phyloP scores from a whole-genome alignment of 73 alveolate species.

The Loxodes magnus region DNA sequence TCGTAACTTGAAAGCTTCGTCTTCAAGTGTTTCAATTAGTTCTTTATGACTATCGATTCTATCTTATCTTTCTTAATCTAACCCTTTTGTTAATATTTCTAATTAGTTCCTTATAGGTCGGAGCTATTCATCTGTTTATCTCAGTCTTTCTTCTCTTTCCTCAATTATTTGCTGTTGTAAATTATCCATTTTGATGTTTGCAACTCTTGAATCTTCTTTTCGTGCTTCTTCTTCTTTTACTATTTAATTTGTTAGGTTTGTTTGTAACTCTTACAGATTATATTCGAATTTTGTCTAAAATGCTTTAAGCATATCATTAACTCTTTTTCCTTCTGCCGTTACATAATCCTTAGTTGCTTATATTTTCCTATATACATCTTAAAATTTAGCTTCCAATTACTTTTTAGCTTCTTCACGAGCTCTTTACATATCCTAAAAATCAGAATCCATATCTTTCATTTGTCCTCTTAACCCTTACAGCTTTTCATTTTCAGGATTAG shows the following conservation, averaged over 20 bases:
- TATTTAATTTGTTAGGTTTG: slow-evolving; percentile 39
- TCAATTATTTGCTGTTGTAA: slow-evolving; percentile 45
- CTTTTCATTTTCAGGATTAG: slow-evolving; percentile 54
- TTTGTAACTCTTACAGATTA: slow-evolving; percentile 44
- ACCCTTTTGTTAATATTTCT: slow-evolving; percentile 33
- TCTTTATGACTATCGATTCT: slow-evolving; percentile 53
- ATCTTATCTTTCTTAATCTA: slow-evolving; percentile 37
- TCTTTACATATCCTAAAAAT: slow-evolving; percentile 61
- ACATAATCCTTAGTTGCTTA: slow-evolving; percentile 54
- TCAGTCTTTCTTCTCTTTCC: slow-evolving; percentile 68
- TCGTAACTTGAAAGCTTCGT: slow-evolving; percentile 49
- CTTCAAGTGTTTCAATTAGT: slow-evolving; percentile 40
- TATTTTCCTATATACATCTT: slow-evolving; percentile 53
- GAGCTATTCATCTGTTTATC: slow-evolving; percentile 53
- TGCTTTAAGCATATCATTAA: slow-evolving; percentile 54
- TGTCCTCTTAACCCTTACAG: slow-evolving; percentile 54
- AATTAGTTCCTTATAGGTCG: slow-evolving; percentile 58
- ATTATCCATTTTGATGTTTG: slow-evolving; percentile 54
- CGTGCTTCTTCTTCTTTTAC: slow-evolving; percentile 52
- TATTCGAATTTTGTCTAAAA: slow-evolving; percentile 55
- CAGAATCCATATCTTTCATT: slow-evolving; percentile 74
- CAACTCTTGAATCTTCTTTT: slow-evolving; percentile 32
- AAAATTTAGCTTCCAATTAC: slow-evolving; percentile 66
- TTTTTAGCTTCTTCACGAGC: slow-evolving; percentile 78
- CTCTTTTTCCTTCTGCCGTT: slow-evolving; percentile 48